Evolutionary conservation across 331 rosid species (phyloP).

Genomic region (Phaseolus coccineus): DNA sequence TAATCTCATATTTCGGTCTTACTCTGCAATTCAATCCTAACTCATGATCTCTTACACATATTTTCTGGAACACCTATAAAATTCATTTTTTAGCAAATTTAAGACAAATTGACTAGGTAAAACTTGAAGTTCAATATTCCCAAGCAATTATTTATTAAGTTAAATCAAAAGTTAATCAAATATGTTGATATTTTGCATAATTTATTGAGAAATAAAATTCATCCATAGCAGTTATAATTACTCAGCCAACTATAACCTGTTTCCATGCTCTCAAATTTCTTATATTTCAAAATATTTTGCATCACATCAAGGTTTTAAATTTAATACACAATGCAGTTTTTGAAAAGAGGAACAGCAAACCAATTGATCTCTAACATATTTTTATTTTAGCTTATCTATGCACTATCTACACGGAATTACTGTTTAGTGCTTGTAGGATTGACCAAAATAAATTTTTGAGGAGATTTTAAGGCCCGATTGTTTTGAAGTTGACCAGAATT

Average conservation of each 20-base stretch:
- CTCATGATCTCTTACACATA: not conserved
- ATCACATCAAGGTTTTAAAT: not conserved
- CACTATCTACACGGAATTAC: not conserved
- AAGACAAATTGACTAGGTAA: slow-evolving; percentile 27
- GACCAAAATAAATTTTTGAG: slow-evolving; percentile 9
- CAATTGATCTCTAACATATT: slow-evolving; percentile 5
- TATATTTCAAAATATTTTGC: not conserved
- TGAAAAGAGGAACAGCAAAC: slow-evolving; percentile 1
- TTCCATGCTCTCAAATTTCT: slow-evolving; percentile 21
- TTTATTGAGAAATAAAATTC: slow-evolving; percentile 22
- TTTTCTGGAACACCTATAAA: not conserved
- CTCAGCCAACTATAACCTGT: slow-evolving; percentile 7
- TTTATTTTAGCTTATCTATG: not conserved
- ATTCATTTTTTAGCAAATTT: not conserved
- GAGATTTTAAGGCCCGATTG: slow-evolving; percentile 5
- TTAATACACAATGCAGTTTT: slow-evolving; percentile 6
- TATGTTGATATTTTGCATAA: not conserved
- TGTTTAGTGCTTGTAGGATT: not conserved
- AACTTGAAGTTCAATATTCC: slow-evolving; percentile 22
- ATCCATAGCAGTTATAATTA: not conserved
- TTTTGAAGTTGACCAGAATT: not conserved
- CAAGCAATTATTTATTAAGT: slow-evolving; percentile 15
- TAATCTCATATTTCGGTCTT: not conserved
- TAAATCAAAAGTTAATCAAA: not conserved
- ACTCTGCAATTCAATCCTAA: not conserved